Percentiles rank a stretch among this genome's conserved stretches.
Evolutionary conservation across 2,329 filamentous ascomycete genomes (phyloP).

Genomic region (Epichloe brachyelytri): DNA sequence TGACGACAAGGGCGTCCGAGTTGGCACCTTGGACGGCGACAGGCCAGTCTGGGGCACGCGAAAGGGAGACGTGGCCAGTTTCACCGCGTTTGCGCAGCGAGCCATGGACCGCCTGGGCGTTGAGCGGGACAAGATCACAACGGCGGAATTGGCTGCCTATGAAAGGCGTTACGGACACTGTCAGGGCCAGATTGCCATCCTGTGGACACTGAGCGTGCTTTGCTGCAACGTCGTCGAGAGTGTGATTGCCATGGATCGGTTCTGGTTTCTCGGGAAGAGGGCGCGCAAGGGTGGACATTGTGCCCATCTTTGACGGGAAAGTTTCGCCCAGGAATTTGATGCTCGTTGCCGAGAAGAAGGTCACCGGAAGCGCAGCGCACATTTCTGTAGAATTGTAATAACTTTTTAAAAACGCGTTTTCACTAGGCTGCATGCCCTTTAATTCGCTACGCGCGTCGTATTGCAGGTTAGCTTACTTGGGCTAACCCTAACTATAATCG

Average conservation of each 20-base stretch:
- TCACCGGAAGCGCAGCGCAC: no score
- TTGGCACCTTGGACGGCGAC: constrained; percentile 1
- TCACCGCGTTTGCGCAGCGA: constrained; percentile 14
- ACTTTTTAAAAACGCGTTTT: no score
- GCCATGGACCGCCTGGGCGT: constrained; percentile 14
- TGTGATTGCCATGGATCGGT: constrained; percentile 18
- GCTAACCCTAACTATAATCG: no score
- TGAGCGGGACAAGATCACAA: constrained; percentile 6
- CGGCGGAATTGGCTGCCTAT: constrained; percentile 13
- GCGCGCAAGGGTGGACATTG: constrained; percentile 11
- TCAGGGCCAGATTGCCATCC: constrained; percentile 16
- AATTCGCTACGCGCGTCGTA: no score
- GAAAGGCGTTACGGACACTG: constrained; percentile 12
- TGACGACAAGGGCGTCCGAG: constrained; percentile 13
- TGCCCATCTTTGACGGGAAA: constrained; percentile 15
- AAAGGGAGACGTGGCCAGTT: constrained; percentile 16
- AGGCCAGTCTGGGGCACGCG: constrained; percentile 18
- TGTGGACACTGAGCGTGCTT: constrained; percentile 20
- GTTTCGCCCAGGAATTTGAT: constrained; percentile 15
- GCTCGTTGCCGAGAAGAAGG: constrained; percentile 8
- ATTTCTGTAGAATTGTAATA: no score
- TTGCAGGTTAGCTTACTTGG: no score
- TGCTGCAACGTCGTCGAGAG: constrained; percentile 22
- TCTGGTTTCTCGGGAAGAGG: constrained; percentile 17
- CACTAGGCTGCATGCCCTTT: no score